Evolutionary conservation across 345 rosid genomes (phyloP).

Genomic region (Ceriops zippeliana): DNA sequence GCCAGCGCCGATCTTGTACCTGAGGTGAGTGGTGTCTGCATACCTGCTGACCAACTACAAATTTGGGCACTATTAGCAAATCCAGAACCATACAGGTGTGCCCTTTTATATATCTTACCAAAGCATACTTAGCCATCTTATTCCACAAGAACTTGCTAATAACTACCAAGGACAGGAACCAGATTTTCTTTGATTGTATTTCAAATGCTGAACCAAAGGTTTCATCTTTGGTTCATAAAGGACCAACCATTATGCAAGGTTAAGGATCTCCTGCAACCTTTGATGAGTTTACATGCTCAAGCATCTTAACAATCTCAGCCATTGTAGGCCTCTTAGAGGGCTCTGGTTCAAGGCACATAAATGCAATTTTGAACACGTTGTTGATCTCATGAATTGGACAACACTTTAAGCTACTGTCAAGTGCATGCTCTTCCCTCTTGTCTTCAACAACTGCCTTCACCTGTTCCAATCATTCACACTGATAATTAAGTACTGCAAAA

Average conservation of each 20-base stretch:
- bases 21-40: no score
- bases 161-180: no score
- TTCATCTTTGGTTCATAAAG: neutral
- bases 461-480: slow-evolving; percentile 30
- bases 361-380: slow-evolving; percentile 50
- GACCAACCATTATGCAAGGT: neutral
- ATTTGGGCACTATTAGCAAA: no score
- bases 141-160: no score
- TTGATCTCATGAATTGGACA: slow-evolving; percentile 55
- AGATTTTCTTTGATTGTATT: neutral
- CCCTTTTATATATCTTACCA: no score
- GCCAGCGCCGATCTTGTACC: no score
- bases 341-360: slow-evolving; percentile 79
- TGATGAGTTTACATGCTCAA: slow-evolving; percentile 45
- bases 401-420: slow-evolving; percentile 53
- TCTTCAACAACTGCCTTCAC: slow-evolving; percentile 67
- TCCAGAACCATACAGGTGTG: no score
- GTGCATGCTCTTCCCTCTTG: slow-evolving; percentile 55
- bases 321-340: slow-evolving; percentile 74
- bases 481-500: no score
- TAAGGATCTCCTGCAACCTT: slow-evolving; percentile 22
- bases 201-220: neutral
- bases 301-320: slow-evolving; percentile 82
- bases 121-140: no score
- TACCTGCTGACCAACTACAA: no score